A percentile compares a stretch with the other conserved stretches of the same genome.
phyloP scores from a whole-genome alignment of 441 rosid genomes.

The California macrophylla region DNA sequence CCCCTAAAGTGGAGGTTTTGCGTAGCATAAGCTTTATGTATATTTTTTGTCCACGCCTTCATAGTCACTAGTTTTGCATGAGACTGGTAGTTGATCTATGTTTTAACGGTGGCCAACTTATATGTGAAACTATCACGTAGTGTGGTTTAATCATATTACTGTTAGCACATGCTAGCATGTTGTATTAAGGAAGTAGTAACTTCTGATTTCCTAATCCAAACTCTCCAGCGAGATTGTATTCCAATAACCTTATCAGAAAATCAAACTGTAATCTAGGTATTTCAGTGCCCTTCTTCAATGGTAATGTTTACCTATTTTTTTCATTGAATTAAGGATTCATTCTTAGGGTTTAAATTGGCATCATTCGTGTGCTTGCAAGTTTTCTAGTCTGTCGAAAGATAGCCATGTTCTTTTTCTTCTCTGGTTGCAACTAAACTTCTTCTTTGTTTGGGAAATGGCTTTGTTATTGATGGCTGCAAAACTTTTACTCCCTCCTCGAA shows the following conservation, averaged over 20 bases:
- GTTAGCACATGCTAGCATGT: background rate
- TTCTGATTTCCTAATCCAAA: background rate
- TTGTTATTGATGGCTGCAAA: background rate
- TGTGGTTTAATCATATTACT: background rate
- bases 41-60: background rate
- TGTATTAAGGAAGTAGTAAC: background rate
- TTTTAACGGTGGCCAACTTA: background rate
- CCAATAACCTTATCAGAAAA: background rate
- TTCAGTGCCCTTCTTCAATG: background rate
- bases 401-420: background rate
- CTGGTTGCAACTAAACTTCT: background rate
- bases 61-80: background rate
- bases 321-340: background rate
- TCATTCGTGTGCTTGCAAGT: background rate
- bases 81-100: background rate
- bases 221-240: background rate
- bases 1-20: background rate
- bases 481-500: background rate
- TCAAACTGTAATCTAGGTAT: background rate
- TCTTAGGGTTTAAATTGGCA: background rate
- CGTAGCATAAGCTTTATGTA: background rate
- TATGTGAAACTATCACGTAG: background rate
- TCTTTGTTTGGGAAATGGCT: background rate
- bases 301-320: background rate
- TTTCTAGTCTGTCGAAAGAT: background rate